Percentiles rank a stretch among this genome's conserved stretches.
Evolutionary conservation across 1,284 basidiomycete genomes (phyloP).

Genomic region (Tilletia indica): DNA sequence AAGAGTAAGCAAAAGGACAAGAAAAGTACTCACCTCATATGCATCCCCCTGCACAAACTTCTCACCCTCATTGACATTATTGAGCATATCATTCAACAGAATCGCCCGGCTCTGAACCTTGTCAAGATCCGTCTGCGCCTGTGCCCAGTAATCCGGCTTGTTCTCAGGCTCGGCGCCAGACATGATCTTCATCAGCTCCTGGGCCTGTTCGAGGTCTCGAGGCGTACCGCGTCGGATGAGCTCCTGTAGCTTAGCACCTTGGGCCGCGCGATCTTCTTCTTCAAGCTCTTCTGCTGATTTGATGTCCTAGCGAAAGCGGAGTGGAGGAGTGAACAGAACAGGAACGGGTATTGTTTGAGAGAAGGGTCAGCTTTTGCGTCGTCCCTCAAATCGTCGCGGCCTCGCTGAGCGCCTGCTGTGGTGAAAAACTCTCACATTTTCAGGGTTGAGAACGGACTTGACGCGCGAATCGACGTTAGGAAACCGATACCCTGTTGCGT

Average conservation of each 20-base stretch:
- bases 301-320: slow-evolving; percentile 65
- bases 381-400: neutral
- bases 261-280: slow-evolving; percentile 88
- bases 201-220: slow-evolving; percentile 87
- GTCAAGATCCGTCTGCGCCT: slow-evolving; percentile 84
- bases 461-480: slow-evolving; percentile 49
- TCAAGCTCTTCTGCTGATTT: slow-evolving; percentile 96
- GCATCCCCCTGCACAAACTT: slow-evolving; percentile 71
- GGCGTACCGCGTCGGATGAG: slow-evolving; percentile 94
- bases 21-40: slow-evolving; percentile 70
- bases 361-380: too few species aligned
- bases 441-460: slow-evolving; percentile 48
- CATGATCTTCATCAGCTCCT: slow-evolving; percentile 95
- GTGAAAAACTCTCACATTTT: slow-evolving; percentile 25
- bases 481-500: slow-evolving; percentile 43
- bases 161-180: slow-evolving; percentile 92
- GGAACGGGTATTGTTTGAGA: too few species aligned
- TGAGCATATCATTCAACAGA: slow-evolving; percentile 90
- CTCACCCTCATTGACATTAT: slow-evolving; percentile 77
- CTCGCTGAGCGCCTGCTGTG: neutral
- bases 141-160: slow-evolving; percentile 85
- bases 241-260: slow-evolving; percentile 95
- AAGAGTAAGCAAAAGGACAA: neutral
- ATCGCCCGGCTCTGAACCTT: slow-evolving; percentile 93
- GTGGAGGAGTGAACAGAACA: neutral